Evolutionary conservation across 108 stramenopile species (phyloP), one percentile per base, ranked within the genome.

Genomic region (Nitzschia palea): DNA sequence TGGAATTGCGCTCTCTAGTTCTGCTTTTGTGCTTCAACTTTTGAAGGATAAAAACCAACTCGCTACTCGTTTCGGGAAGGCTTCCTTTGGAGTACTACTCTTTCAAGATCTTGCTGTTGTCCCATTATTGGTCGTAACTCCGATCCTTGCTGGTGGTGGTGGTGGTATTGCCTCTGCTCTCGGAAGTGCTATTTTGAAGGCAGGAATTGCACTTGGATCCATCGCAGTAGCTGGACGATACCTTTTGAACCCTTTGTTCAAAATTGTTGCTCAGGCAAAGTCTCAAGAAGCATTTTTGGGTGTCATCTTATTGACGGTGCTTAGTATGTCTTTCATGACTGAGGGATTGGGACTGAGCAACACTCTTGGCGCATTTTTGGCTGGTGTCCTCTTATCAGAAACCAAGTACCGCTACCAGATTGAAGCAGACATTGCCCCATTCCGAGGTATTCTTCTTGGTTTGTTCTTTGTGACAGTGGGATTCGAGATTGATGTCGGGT

Each of bases 381-480:
- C 97, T 4, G 97, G 97, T 26, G 91, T 96, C 9, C 78, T 96
- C 60, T 71, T 98, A 0, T 86, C 88, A 22, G 96, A 98, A 72
- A 98, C 97, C n/a, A 95, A 95, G 66, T 97, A 96, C 79, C 74
- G 90, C 25, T 92, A 96, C 68, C 95, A 97, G 78, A 81, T 98
- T 23, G 97, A 98, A 73, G 95, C 94, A 1, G 96, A 98, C 59
- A 95, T 97, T 55, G 95, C 97, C 4, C 96, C 96, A 1, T 97
- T 98, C 62, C 86, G 97, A 25, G 97, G 96, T 15, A 76, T 98
- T 9, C 76, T 98, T 60, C 78, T 98, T 33, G 97, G 97, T 6
- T 73, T 98, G 32, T 98, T 98, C 84, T 98, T 98, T 76, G 86
- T 96, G 29, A 97, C 97, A 9, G 97, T 98, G 9, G 97, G 97